Evolutionary conservation across 2,329 filamentous ascomycete genomes (phyloP).

Genomic region (Blastomyces emzantsi): DNA sequence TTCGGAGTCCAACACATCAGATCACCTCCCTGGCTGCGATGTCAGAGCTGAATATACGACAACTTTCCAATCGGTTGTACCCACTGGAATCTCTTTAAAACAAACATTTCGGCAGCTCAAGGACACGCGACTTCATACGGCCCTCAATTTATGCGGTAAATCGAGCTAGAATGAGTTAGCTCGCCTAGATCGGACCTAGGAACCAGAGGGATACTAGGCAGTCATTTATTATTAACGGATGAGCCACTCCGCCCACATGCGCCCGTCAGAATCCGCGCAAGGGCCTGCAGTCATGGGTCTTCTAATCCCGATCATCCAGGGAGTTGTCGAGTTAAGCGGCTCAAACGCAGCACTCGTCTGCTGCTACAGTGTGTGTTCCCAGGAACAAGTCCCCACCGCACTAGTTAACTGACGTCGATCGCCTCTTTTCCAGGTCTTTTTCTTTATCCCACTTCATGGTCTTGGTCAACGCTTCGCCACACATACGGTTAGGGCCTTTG

Average conservation of each 20-base stretch:
- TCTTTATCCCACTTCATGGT: background rate
- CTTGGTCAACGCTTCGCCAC: conserved; percentile 4
- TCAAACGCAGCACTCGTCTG: background rate
- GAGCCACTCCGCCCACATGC: background rate
- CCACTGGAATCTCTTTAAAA: background rate
- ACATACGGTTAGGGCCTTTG: too few species aligned
- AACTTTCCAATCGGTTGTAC: background rate
- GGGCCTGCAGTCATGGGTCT: background rate
- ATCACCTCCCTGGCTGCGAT: background rate
- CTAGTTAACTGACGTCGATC: background rate
- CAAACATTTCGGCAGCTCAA: background rate
- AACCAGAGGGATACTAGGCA: background rate
- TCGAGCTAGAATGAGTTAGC: background rate
- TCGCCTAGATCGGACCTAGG: background rate
- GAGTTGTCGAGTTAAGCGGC: background rate
- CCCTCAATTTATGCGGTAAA: background rate
- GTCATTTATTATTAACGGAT: background rate
- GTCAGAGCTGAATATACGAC: background rate
- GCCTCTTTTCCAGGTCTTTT: background rate
- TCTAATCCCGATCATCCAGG: background rate
- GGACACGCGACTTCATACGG: background rate
- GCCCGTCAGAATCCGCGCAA: background rate
- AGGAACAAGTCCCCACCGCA: background rate
- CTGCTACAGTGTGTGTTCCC: background rate
- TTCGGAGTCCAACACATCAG: background rate